These are phyloP conservation scores for Camellia granthamiana DNA, from an alignment of 148 eudicot species.

Conservation along the genomic window DNA sequence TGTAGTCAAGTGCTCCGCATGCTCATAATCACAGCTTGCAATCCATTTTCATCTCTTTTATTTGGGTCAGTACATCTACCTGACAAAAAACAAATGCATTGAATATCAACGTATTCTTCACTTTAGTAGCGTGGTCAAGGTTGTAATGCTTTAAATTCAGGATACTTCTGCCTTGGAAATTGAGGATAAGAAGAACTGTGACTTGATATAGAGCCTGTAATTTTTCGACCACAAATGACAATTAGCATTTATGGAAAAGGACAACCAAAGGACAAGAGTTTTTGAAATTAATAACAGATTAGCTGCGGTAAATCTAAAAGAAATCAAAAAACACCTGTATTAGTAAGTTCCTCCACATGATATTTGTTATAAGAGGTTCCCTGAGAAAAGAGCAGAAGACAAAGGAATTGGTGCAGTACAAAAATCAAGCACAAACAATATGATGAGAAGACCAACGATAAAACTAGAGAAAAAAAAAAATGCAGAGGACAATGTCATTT, in stretches of 20 bases:
- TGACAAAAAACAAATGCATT: slow-evolving; percentile 91
- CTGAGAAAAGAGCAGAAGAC: slow-evolving; percentile 30
- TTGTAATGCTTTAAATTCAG: slow-evolving; percentile 40
- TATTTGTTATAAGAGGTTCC: slow-evolving; percentile 93
- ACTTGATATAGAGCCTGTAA: slow-evolving; percentile 84
- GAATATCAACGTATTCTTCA: slow-evolving; percentile 83
- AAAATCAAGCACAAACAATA: not conserved
- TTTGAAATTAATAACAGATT: not conserved
- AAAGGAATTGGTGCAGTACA: not conserved
- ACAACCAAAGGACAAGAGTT: not conserved
- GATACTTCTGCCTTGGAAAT: slow-evolving; percentile 60
- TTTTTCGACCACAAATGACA: not conserved
- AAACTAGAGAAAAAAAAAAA: not conserved
- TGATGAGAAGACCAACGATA: not conserved
- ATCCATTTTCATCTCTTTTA: not conserved
- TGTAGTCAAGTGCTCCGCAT: not conserved
- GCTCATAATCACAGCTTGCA: not conserved
- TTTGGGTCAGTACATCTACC: slow-evolving; percentile 38
- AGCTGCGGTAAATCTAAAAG: not conserved
- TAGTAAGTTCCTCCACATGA: slow-evolving; percentile 94
- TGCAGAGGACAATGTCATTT: not conserved
- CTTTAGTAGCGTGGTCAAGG: slow-evolving; percentile 41
- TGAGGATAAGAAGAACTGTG: slow-evolving; percentile 69
- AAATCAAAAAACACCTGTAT: slow-evolving; percentile 51
- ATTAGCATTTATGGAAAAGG: not conserved